phyloP scores from a whole-genome alignment of 192 early-diverging fungal genomes.

The Backusella liffmaniae region DNA sequence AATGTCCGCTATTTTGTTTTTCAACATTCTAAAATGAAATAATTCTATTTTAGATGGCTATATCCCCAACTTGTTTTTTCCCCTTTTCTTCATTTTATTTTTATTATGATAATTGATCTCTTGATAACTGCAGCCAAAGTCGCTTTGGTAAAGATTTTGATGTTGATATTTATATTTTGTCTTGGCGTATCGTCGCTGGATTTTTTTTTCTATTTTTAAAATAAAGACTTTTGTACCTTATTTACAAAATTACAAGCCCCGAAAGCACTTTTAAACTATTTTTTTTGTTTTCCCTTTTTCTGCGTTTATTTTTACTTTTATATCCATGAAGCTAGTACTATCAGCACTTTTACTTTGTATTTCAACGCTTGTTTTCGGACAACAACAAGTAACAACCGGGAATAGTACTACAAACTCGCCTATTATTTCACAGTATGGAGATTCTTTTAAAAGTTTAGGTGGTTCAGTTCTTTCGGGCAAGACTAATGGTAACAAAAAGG shows the following conservation, averaged over 20 bases:
- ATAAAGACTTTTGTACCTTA: not conserved
- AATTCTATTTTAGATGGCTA: too few relatives aligned
- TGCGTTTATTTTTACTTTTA: not conserved
- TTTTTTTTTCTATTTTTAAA: too few relatives aligned
- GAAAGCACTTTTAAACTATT: not conserved
- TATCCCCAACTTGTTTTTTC: too few relatives aligned
- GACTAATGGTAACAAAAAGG: not conserved
- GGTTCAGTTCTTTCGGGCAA: constrained; percentile 8
- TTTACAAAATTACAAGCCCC: not conserved
- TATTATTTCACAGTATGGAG: constrained; percentile 8
- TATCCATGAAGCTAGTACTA: constrained; percentile 1
- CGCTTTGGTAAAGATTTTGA: too few relatives aligned
- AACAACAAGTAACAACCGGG: not conserved
- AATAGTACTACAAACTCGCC: not conserved
- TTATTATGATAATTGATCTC: too few relatives aligned
- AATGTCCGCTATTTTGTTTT: too few relatives aligned
- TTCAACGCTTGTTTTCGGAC: not conserved
- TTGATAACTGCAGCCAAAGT: too few relatives aligned
- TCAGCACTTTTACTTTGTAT: not conserved
- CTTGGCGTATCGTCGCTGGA: too few relatives aligned
- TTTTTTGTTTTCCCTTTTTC: not conserved
- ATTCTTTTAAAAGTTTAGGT: constrained; percentile 4
- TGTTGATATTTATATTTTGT: too few relatives aligned
- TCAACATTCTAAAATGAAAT: too few relatives aligned
- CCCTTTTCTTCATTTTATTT: too few relatives aligned